Conservation (phyloP, 345 rosid species). For the Atalantia buxifolia region DNA sequence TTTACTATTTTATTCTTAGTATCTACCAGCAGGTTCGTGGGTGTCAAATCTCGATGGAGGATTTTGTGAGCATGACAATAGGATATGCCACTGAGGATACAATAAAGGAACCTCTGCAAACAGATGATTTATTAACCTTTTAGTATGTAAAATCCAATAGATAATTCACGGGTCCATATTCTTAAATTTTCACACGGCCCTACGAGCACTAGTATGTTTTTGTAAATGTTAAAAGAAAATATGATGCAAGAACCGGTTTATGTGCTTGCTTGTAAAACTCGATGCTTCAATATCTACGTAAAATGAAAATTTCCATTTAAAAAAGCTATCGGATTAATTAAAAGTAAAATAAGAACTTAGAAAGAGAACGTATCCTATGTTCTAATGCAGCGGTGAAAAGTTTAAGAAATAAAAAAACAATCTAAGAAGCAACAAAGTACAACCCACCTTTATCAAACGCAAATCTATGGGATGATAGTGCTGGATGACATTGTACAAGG, state of each 20-base stretch:
- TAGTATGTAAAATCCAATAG: too few relatives aligned
- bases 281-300: neutral
- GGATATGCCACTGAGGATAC: neutral
- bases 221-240: neutral
- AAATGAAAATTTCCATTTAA: too few relatives aligned
- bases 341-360: too few relatives aligned
- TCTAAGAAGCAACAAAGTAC: too few relatives aligned
- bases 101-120: neutral
- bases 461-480: too few relatives aligned
- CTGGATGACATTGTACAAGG: too few relatives aligned
- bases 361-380: too few relatives aligned
- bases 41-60: neutral
- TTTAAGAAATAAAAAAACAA: too few relatives aligned
- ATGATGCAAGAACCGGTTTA: neutral
- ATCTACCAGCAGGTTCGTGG: neutral
- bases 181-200: neutral
- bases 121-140: neutral
- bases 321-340: too few relatives aligned
- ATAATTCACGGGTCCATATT: too few relatives aligned
- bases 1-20: neutral
- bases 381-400: too few relatives aligned
- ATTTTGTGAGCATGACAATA: neutral
- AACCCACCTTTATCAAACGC: too few relatives aligned
- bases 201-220: neutral
- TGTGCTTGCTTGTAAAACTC: neutral